Base-by-base conservation (phyloP, 805 yeast genomes). In the Millerago galiae region DNA sequence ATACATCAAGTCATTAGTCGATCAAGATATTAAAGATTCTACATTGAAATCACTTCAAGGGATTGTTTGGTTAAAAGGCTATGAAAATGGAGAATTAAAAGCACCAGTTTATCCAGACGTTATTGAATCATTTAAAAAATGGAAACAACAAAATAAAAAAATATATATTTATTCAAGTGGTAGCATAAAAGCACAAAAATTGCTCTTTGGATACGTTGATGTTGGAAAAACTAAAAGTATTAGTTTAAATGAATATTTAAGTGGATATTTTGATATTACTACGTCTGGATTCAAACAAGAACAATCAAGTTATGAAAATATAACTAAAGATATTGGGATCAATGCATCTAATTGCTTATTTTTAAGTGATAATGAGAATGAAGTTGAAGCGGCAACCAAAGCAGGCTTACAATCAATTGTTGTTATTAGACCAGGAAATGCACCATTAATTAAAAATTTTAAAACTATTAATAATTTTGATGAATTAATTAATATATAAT, bases 91-190 rank as follows among this genome's bases (percentile, higher is more conserved):
- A 2, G 79, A 77, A 45, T 71, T 90, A 44, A 69, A 68, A 51
- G 93, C 95, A 1, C 95, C 95, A 0, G 58, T 90, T 5, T 90
- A 77, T 55, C 55, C 51, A 0, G 98, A 90, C 60, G 90, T 93
- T 1, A 70, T 85, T 36, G 63, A 63, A 0, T 72, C 75, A 35
- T 74, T 89, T 40, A 50, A 67, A 38, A 42, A 53, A 3, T 74
- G 80, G 75, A 44, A 53, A 1, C 21, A 44, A 0, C 34, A 37
- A 4, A 48, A 53, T 1, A 50, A 49, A 27, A 63, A 65, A 3
- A 65, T 87, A 0, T 84, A 71, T 56, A 87, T 90, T 15, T 90
- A 90, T 63, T 88, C 96, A 0, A 84, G 95, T 24, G 98, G 98
- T 1, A 81, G 93, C 34, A 78, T 90, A 18, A 75, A 79, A 45